Conservation (phyloP, 208 protist species). For the Crithidia bombi region DNA sequence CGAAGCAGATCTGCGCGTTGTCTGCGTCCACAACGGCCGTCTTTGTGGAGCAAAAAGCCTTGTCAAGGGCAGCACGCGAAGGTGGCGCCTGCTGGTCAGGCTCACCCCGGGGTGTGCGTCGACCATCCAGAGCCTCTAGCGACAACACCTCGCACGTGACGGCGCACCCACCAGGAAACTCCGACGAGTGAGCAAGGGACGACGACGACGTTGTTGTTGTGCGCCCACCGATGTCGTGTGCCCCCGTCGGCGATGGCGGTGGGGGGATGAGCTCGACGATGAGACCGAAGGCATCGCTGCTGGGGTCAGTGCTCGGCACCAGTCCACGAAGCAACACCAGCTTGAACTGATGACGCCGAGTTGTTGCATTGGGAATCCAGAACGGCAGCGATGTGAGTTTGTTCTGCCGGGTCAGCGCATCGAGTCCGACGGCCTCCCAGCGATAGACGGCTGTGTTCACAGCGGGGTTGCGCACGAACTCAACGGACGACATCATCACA, state of each 20-base stretch:
- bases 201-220: not conserved
- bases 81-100: not conserved
- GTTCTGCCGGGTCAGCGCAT: conserved; percentile 70
- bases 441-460: conserved; percentile 52
- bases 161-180: conserved; percentile 56
- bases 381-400: conserved; percentile 84
- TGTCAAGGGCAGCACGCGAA: conserved; percentile 7
- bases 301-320: conserved; percentile 19
- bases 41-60: conserved; percentile 33
- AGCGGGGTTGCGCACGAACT: conserved; percentile 64
- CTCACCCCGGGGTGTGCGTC: not conserved
- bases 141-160: conserved; percentile 58
- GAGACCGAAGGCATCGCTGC: conserved; percentile 56
- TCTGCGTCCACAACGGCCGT: conserved; percentile 30
- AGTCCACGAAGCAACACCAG: conserved; percentile 74
- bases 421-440: conserved; percentile 47
- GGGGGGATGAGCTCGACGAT: conserved; percentile 81
- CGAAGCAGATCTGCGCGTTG: conserved; percentile 53
- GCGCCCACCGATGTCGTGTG: not conserved
- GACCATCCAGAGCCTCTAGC: not conserved
- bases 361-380: conserved; percentile 65
- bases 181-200: not conserved
- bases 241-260: conserved; percentile 3
- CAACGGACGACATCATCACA: conserved; percentile 39
- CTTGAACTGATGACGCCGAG: conserved; percentile 69